phyloP scores from a whole-genome alignment of 352 stramenopile species.

The Saprolegnia parasitica region DNA sequence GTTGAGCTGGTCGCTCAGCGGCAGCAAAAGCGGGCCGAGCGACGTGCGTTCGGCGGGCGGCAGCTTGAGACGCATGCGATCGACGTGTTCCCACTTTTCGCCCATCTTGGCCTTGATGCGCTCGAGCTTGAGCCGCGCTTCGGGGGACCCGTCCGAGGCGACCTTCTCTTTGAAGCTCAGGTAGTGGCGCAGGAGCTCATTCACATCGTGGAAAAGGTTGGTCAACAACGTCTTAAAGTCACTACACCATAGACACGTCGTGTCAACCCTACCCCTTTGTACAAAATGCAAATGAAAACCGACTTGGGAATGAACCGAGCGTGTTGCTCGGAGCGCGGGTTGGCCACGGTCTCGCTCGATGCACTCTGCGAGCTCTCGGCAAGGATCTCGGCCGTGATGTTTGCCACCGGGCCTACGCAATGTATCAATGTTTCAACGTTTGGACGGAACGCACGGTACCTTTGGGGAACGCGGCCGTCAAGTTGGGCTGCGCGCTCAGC shows the following conservation, averaged over 20 bases:
- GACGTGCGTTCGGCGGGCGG: slow-evolving; percentile 80
- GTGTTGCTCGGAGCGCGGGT: neutral
- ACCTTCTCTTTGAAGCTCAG: slow-evolving; percentile 63
- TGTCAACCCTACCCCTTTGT: slow-evolving; percentile 3
- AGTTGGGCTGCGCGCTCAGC: neutral
- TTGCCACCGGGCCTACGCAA: neutral
- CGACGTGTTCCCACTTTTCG: slow-evolving; percentile 81
- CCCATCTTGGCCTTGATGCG: slow-evolving; percentile 84
- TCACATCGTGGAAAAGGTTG: slow-evolving; percentile 82
- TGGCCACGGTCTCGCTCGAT: neutral
- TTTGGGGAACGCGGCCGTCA: neutral
- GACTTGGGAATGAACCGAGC: slow-evolving; percentile 25
- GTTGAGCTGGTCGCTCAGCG: slow-evolving; percentile 84
- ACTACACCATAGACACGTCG: slow-evolving; percentile 10
- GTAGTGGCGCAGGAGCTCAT: slow-evolving; percentile 77
- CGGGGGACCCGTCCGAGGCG: slow-evolving; percentile 47
- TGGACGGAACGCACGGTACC: neutral
- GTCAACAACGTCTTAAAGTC: slow-evolving; percentile 86
- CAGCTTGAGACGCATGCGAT: slow-evolving; percentile 74
- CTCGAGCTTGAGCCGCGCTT: slow-evolving; percentile 73
- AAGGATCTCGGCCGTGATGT: slow-evolving; percentile 7
- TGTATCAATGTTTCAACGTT: neutral
- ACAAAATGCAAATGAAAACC: neutral
- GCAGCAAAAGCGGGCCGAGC: slow-evolving; percentile 74
- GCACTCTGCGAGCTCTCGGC: neutral